Percentiles rank a stretch among this genome's conserved stretches.
These are phyloP conservation scores for Globisporangium nodosum DNA, from an alignment of 352 stramenopile species.

Conservation along the genomic window DNA sequence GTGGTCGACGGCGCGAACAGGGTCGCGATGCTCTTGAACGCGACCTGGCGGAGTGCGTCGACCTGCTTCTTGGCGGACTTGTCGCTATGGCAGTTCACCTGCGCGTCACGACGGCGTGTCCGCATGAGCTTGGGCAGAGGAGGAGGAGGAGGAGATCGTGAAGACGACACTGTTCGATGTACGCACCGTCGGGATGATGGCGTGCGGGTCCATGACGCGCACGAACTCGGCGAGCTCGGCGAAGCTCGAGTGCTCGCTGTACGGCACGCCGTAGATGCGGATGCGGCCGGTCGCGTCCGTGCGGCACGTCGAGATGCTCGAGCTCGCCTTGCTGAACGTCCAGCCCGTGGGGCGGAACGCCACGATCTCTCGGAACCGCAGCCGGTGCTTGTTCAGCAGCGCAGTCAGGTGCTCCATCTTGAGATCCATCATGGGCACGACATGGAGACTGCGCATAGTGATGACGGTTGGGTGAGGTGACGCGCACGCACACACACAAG, in stretches of 20 bases:
- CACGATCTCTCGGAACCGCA: constrained; percentile 81
- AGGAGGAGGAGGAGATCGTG: no score
- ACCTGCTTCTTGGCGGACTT: constrained; percentile 67
- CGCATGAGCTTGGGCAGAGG: no score
- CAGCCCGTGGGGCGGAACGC: constrained; percentile 95
- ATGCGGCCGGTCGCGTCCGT: constrained; percentile 79
- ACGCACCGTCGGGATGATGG: constrained; percentile 90
- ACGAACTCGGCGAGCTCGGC: constrained; percentile 92
- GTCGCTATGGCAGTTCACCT: constrained; percentile 72
- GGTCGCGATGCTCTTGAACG: constrained; percentile 55
- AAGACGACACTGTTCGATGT: no score
- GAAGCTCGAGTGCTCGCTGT: constrained; percentile 97
- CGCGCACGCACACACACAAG: neutral
- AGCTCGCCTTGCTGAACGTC: constrained; percentile 68
- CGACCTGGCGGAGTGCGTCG: constrained; percentile 50
- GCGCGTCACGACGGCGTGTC: neutral
- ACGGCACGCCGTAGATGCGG: constrained; percentile 92
- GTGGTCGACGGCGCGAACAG: constrained; percentile 35
- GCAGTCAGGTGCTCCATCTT: constrained; percentile 87
- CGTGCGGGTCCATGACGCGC: constrained; percentile 74
- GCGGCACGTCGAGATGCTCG: constrained; percentile 63
- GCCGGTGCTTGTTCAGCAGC: constrained; percentile 57
- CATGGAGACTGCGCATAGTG: constrained; percentile 65
- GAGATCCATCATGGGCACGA: constrained; percentile 91
- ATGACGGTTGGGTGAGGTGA: neutral